Base-by-base conservation (phyloP, 2,329 filamentous ascomycete genomes). In the Dryadomyces quercivorus region DNA sequence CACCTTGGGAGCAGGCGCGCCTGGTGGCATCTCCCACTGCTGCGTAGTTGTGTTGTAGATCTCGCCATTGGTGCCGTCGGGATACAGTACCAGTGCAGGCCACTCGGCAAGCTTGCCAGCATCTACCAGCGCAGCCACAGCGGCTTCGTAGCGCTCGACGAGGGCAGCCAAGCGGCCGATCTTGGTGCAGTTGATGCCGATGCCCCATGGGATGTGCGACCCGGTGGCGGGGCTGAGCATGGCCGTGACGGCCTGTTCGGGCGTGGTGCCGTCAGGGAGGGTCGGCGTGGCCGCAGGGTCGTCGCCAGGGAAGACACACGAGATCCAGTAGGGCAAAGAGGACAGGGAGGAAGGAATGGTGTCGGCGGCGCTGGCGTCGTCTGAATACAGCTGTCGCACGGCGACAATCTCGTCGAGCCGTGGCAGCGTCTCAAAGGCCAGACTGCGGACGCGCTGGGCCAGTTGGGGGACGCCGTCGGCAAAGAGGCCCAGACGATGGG, bases 131-230 rank as follows among this genome's bases (percentile, higher is more conserved):
- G 56, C 58, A 10, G 58, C 56, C 16, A 82, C 63, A 9, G 69
- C 72, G 3, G 67, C 69, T 60, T 84, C 79, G 51, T 78, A 84
- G 50, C 75, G 69, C 18, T 65, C 67, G 18, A 88, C 66, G 16
- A 85, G 66, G 0, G 67, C 62, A 2, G 76, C 74, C 34, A 88
- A 70, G 63, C 85, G 82, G 51, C 75, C 72, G 38, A 86, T 74
- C 64, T 84, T 85, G 42, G 76, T 86, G 65, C 83, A 86, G 66
- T 86, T 86, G 62, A 86, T 75, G 1, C 84, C 83, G 22, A 87
- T 72, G 0, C 77, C 82, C 76, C 77, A 82, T 0, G 82, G 82
- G 12, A 55, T 6, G 16, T 8, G 34, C 3, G 51, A 6, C 6
- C 22, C 21, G 8, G 20, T 21, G 16, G 18, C 51, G 0, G 48